A percentile compares a stretch with the other conserved stretches of the same genome.
Conservation (phyloP, 2,329 filamentous ascomycete species). For the Botryotinia globosa region DNA sequence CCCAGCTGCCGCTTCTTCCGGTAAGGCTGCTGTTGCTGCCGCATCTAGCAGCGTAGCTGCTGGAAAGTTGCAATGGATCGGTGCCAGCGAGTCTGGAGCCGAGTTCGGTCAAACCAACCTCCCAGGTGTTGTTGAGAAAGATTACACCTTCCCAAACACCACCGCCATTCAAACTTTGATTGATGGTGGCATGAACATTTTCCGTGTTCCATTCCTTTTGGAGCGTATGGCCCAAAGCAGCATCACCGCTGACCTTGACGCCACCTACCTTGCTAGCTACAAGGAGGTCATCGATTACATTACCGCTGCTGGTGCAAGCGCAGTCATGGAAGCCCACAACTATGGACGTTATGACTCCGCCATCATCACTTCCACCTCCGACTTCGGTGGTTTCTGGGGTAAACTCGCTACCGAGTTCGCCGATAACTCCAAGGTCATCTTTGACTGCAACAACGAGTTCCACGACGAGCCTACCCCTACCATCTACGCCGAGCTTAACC, state of each 20-base stretch:
- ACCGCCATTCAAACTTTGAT: slow-evolving; percentile 17
- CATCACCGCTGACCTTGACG: slow-evolving; percentile 47
- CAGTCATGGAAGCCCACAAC: slow-evolving; percentile 51
- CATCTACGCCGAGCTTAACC: slow-evolving; percentile 39
- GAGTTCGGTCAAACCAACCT: slow-evolving; percentile 58
- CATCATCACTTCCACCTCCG: slow-evolving; percentile 39
- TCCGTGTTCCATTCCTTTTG: slow-evolving; percentile 46
- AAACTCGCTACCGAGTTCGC: slow-evolving; percentile 42
- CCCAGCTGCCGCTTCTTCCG: neutral
- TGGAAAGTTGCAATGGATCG: slow-evolving; percentile 27
- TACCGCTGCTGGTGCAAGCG: slow-evolving; percentile 47
- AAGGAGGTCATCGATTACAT: slow-evolving; percentile 46
- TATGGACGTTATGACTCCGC: slow-evolving; percentile 48
- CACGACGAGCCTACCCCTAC: slow-evolving; percentile 35
- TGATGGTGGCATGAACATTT: slow-evolving; percentile 21
- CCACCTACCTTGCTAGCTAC: slow-evolving; percentile 45
- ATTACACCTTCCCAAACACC: slow-evolving; percentile 59
- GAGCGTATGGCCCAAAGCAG: slow-evolving; percentile 52
- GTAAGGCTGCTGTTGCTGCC: neutral
- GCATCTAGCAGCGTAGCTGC: neutral
- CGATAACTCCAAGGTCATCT: slow-evolving; percentile 40
- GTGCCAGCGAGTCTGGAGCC: slow-evolving; percentile 50
- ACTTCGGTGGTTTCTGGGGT: slow-evolving; percentile 44
- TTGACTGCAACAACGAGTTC: slow-evolving; percentile 48
- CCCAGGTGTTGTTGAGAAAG: slow-evolving; percentile 54